Evolutionary conservation across 345 rosid species (phyloP), one percentile per base, ranked within the genome.

Genomic region (Luvunga scandens): DNA sequence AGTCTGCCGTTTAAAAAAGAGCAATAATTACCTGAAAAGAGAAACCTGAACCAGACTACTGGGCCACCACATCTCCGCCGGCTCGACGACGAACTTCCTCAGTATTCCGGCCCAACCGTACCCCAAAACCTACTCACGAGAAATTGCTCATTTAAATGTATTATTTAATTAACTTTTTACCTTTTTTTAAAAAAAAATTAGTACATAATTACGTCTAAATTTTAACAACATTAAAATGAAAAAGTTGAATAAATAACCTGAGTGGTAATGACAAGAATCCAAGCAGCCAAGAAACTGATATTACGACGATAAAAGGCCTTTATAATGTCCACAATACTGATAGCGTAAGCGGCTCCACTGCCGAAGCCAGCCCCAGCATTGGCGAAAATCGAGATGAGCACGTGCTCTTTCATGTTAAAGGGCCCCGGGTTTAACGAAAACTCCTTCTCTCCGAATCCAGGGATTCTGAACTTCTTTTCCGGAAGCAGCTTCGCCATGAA

Each of bases 1-100:
- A 2, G 25, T 27, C 34, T 5, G 28, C 28, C 8, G 19, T 30
- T 63, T 31, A 31, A 42, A 42, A 2, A 13, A 13, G 18, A 45
- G 50, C 50, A 45, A 12, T 45, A 13, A 45, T 78, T 83, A 89
- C 94, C 94, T 85, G 80, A 87, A 90, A 48, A 89, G 86, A 75
- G 94, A 89, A 62, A 90, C 90, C 61, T 89, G 94, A 75, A 85
- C 90, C 55, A 90, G 83, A 77, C 89, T 82, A 69, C 75, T 60
- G 1, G 94, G 94, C 94, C 94, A 90, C 94, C 94, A 90, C 94
- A 90, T 90, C 50, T 87, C 87, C 27, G 91, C 87, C 63, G 94
- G 92, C 62, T 90, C 92, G 61, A 90, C 91, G 33, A 90, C 91
- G 33, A 79, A 83, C 79, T 83, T 89, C 78, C 94, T 85, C 86